Evolutionary conservation across 1,284 basidiomycete genomes (phyloP), one percentile per base, ranked within the genome.

Genomic region (Moesziomyces antarcticus): DNA sequence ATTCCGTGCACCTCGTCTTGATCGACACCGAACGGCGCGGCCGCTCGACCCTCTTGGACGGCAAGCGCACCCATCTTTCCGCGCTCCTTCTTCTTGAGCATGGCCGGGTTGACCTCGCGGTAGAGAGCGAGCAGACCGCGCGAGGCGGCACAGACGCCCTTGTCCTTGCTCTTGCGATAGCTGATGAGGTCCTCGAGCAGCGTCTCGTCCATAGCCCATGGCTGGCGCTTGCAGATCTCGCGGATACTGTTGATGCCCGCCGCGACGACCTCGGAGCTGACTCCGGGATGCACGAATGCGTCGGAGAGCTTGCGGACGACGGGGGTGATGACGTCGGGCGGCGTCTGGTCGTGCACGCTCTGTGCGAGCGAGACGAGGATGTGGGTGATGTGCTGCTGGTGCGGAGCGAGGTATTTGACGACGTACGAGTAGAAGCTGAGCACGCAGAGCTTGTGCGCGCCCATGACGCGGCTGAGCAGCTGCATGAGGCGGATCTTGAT

Each of bases 401-500:
- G 92, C 83, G 97, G 91, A 5, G 91, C 89, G 77, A 99, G 90
- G 85, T 97, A 99, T 85, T 89, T 89, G 87, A 97, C 88, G 83
- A 97, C 89, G 86, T 97, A 99, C 20, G 93, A 93, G 87, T 99
- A 99, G 86, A 98, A 97, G n/a, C 91, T 89, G 51, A 99, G 90
- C 37, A 99, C 90, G 83, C 91, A 94, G 63, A 97, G 90, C 85
- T 95, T 94, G 87, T 99, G 96, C 2, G 89, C 86, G 41, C 93
- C 92, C 90, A 95, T 96, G 55, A 98, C 92, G 50, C 97, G 90
- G n/a, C 93, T 92, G 51, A 99, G 89, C 42, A 99, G 91, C 84
- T 98, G 94, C 93, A 99, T 97, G 82, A 97, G 88, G 71, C 98
- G 88, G 64, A 99, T 92, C 86, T 97, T 98, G 88, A 98, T 96